Conservation (phyloP, 1,139 yeast genomes). For the Geotrichum histeridarum region DNA sequence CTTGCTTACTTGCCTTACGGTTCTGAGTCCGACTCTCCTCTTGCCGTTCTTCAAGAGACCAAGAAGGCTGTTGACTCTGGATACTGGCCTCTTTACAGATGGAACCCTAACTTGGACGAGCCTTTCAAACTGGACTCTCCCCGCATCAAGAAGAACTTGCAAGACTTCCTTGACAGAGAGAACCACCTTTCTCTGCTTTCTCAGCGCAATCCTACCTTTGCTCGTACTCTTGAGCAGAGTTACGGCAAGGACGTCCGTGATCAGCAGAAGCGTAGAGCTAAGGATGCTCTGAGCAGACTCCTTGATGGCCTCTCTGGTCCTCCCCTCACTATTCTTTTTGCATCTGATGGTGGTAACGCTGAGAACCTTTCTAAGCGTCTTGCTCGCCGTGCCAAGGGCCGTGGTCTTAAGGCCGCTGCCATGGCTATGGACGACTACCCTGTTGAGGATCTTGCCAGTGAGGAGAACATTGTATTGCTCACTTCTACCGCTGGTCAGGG, state of each 20-base stretch:
- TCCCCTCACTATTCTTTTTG: conserved; percentile 82
- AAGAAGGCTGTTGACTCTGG: conserved; percentile 89
- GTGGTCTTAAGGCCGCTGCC: conserved; percentile 77
- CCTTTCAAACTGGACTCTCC: conserved; percentile 79
- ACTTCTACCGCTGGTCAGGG: conserved; percentile 97
- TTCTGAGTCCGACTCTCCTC: conserved; percentile 61
- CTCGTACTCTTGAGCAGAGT: conserved; percentile 63
- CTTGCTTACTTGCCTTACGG: conserved; percentile 83
- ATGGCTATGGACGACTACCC: conserved; percentile 82
- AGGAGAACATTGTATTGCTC: conserved; percentile 74
- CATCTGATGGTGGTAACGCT: conserved; percentile 95
- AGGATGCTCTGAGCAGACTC: conserved; percentile 68
- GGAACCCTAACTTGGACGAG: conserved; percentile 57
- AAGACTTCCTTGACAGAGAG: conserved; percentile 81
- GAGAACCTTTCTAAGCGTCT: conserved; percentile 76
- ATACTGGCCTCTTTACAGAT: conserved; percentile 92
- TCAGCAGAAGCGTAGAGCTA: conserved; percentile 64
- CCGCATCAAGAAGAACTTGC: conserved; percentile 67
- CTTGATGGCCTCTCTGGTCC: conserved; percentile 90
- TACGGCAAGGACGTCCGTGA: conserved; percentile 57
- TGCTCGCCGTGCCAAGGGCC: conserved; percentile 75
- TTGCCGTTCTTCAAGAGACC: conserved; percentile 76
- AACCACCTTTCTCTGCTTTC: conserved; percentile 77
- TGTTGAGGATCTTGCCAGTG: conserved; percentile 72
- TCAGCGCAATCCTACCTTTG: conserved; percentile 64